Evolutionary conservation across 148 eudicot genomes (phyloP).

Genomic region (Amaranthus palmeri): DNA sequence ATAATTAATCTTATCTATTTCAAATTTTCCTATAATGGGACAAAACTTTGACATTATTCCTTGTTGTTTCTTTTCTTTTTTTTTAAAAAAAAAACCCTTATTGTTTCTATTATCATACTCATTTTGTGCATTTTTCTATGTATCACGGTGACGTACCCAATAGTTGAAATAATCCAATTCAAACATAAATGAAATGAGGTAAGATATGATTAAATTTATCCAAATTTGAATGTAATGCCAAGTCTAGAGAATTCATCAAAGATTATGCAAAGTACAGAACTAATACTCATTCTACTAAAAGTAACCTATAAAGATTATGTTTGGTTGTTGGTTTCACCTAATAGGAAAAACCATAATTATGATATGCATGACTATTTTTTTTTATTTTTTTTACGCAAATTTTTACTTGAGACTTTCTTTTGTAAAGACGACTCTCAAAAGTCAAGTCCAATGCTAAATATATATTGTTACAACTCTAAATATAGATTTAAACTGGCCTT

Average conservation of each 20-base stretch:
- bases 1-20: too few relatives aligned
- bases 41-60: too few relatives aligned
- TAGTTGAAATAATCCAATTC: background rate
- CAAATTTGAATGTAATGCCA: background rate
- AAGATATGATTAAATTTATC: background rate
- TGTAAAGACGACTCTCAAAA: too few relatives aligned
- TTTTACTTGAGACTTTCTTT: too few relatives aligned
- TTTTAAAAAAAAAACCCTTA: too few relatives aligned
- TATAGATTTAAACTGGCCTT: too few relatives aligned
- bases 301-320: background rate
- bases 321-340: conserved; percentile 6
- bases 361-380: too few relatives aligned
- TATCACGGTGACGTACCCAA: background rate
- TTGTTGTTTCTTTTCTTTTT: too few relatives aligned
- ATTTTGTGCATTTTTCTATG: background rate
- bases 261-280: background rate
- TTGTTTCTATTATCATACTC: background rate
- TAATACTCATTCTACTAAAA: background rate
- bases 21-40: too few relatives aligned
- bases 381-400: too few relatives aligned
- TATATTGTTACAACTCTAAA: too few relatives aligned
- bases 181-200: background rate
- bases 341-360: background rate
- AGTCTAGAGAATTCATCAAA: background rate
- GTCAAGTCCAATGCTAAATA: too few relatives aligned